Evolutionary conservation across 768 basidiomycete genomes (phyloP), one percentile per base, ranked within the genome.

Genomic region (Trichaptum fuscoviolaceum): DNA sequence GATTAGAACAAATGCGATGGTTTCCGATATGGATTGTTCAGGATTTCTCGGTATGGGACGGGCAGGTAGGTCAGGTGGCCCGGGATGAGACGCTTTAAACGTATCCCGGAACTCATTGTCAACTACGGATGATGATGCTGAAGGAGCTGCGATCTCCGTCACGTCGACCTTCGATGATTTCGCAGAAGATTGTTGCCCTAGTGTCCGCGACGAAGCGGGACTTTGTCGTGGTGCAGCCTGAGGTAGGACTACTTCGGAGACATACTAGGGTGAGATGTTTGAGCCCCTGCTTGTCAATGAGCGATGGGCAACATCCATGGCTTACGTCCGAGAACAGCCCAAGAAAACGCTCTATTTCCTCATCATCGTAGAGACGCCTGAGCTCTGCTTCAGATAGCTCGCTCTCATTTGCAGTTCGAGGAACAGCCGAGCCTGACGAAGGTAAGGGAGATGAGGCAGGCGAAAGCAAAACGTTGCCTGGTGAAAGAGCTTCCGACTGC

Each of bases 261-360:
- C 85, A 76, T 87, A 83, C 88, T 89, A 63, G 26, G 63, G 68
- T 15, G 64, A 68, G 42, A 25, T 23, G 15, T 24, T 61, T 25
- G 25, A 61, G 59, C 15, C n/a, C n/a, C n/a, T n/a, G 9, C 12
- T 17, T 18, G 18, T 2, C 27, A 65, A 35, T 58, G 58, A 35
- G 57, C 63, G 20, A 18, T 8, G 2, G 30, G 30, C 2, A 30
- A 30, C 30, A 30, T 61, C 58, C 62, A 66, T n/a, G 60, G 77
- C 83, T 73, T 71, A 88, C 88, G 36, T 81, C 78, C 57, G 86
- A 84, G 74, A 90, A 90, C n/a, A 89, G 71, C 58, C 76, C 72
- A 30, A 90, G 75, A 71, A 87, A 89, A 27, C 85, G 77, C 18
- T 85, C 80, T 17, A 88, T 83, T 75, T 89, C 87, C 71, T 88